phyloP scores from a whole-genome alignment of 169 alveolate genomes.

The Eimeria sp. region DNA sequence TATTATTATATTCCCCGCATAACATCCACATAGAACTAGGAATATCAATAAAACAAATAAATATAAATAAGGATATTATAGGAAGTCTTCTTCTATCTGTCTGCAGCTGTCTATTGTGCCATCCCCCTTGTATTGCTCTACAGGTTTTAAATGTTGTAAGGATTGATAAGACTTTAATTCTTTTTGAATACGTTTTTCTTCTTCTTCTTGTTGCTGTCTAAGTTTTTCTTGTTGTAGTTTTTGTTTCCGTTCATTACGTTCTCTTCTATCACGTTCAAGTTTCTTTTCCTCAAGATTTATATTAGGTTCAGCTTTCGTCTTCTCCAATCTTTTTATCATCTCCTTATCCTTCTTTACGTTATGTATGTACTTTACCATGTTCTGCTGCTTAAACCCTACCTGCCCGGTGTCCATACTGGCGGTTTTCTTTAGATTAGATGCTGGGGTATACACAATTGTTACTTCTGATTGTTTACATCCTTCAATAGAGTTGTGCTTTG shows the following conservation, averaged over 20 bases:
- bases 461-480: constrained; percentile 85
- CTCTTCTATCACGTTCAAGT: constrained; percentile 20
- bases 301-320: background rate
- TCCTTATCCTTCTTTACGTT: constrained; percentile 60
- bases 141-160: constrained; percentile 44
- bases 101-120: constrained; percentile 82
- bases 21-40: background rate
- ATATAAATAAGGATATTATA: background rate
- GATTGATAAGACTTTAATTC: constrained; percentile 38
- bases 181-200: background rate
- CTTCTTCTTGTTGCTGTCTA: background rate
- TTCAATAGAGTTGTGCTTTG: constrained; percentile 85
- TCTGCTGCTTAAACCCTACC: constrained; percentile 76
- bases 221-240: constrained; percentile 16
- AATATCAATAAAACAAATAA: background rate
- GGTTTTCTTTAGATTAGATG: constrained; percentile 89
- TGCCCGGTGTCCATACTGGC: constrained; percentile 90
- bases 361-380: constrained; percentile 15
- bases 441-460: constrained; percentile 90
- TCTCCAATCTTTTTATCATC: constrained; percentile 42
- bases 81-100: constrained; percentile 81
- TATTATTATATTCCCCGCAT: background rate
- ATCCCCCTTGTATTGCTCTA: constrained; percentile 57
- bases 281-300: constrained; percentile 4
- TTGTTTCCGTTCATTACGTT: constrained; percentile 1